Evolutionary conservation across 2,329 filamentous ascomycete species (phyloP).

Genomic region (Fusarium verticillioides): DNA sequence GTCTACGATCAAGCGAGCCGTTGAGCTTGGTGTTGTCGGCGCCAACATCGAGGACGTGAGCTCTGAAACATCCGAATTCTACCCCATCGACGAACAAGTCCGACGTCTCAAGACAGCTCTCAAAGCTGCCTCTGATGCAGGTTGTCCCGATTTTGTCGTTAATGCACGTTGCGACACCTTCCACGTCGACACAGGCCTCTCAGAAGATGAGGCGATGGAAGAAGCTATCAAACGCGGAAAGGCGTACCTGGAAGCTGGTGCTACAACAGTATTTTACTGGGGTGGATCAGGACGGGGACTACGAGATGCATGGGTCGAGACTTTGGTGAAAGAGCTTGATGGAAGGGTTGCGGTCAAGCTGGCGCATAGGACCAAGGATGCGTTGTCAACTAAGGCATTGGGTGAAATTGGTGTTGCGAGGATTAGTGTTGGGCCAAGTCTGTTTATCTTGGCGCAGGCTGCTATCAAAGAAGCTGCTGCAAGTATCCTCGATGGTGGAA

Average conservation of each 20-base stretch:
- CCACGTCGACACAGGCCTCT: slow-evolving; percentile 43
- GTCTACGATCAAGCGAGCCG: slow-evolving; percentile 56
- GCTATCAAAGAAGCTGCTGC: slow-evolving; percentile 50
- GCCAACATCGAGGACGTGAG: slow-evolving; percentile 68
- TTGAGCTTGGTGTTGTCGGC: slow-evolving; percentile 65
- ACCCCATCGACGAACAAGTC: slow-evolving; percentile 57
- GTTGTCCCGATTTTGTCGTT: slow-evolving; percentile 65
- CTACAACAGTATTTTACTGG: slow-evolving; percentile 70
- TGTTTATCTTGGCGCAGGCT: slow-evolving; percentile 56
- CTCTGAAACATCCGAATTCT: slow-evolving; percentile 49
- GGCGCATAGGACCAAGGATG: slow-evolving; percentile 48
- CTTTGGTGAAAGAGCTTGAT: slow-evolving; percentile 59
- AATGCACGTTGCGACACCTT: slow-evolving; percentile 70
- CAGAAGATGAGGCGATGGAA: slow-evolving; percentile 51
- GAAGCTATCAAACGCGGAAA: slow-evolving; percentile 65
- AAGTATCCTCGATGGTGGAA: slow-evolving; percentile 46
- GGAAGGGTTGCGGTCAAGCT: slow-evolving; percentile 62
- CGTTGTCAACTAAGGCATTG: slow-evolving; percentile 57
- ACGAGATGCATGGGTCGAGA: slow-evolving; percentile 57
- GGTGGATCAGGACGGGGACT: slow-evolving; percentile 59
- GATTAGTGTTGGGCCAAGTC: slow-evolving; percentile 64
- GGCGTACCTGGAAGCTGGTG: slow-evolving; percentile 67
- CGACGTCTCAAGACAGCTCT: slow-evolving; percentile 57
- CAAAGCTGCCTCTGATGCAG: slow-evolving; percentile 55
- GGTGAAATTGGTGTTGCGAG: slow-evolving; percentile 63